These are phyloP conservation scores for Chrysoporthe puriensis DNA, from an alignment of 2,329 filamentous ascomycete species.

Conservation along the genomic window DNA sequence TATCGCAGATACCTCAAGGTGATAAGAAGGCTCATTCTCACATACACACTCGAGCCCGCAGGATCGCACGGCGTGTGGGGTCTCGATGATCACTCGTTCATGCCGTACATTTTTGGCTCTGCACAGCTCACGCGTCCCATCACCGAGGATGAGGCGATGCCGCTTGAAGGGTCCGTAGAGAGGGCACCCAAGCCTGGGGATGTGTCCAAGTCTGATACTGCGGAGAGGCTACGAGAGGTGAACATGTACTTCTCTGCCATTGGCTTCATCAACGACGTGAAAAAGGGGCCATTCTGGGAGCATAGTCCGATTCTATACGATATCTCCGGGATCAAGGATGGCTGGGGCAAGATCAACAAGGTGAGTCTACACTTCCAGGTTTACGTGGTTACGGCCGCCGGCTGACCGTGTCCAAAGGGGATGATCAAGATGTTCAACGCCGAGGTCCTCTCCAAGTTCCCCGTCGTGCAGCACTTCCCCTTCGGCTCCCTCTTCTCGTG, in stretches of 20 bases:
- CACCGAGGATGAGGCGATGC: slow-evolving; percentile 63
- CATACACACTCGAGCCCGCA: slow-evolving; percentile 91
- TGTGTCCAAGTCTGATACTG: slow-evolving; percentile 66
- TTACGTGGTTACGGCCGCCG: not conserved
- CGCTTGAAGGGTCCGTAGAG: slow-evolving; percentile 76
- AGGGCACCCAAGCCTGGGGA: slow-evolving; percentile 72
- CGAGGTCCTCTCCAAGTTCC: slow-evolving; percentile 94
- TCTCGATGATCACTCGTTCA: slow-evolving; percentile 93
- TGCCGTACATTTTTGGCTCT: slow-evolving; percentile 93
- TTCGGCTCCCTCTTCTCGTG: slow-evolving; percentile 82
- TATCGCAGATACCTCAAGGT: slow-evolving; percentile 72
- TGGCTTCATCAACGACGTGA: slow-evolving; percentile 97
- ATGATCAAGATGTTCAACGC: slow-evolving; percentile 99
- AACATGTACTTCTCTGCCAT: slow-evolving; percentile 96
- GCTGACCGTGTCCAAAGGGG: slow-evolving; percentile 56
- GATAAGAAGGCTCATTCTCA: slow-evolving; percentile 80
- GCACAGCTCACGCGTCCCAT: slow-evolving; percentile 85
- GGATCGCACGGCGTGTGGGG: slow-evolving; percentile 98
- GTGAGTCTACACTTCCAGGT: slow-evolving; percentile 38
- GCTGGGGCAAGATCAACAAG: slow-evolving; percentile 99
- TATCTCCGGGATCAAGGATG: slow-evolving; percentile 84
- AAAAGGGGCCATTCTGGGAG: slow-evolving; percentile 95
- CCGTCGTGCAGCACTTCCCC: slow-evolving; percentile 94
- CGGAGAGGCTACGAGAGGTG: slow-evolving; percentile 64
- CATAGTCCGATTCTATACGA: slow-evolving; percentile 95